Base-by-base conservation (phyloP, 2,329 filamentous ascomycete genomes). In the Pseudopyricularia cyperi region DNA sequence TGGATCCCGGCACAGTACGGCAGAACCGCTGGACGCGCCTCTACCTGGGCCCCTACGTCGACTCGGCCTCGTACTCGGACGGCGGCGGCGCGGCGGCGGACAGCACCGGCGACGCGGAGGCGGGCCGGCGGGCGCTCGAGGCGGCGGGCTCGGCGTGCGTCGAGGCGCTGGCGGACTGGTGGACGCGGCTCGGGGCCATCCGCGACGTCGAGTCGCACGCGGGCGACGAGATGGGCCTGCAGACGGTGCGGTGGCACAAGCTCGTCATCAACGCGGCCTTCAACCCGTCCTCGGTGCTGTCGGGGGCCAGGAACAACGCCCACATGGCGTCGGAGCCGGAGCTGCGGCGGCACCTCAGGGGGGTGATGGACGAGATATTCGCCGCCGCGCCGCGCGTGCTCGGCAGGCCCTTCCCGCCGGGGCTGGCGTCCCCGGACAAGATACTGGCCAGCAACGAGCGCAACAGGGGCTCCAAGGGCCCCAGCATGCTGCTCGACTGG, bases 21-120 rank as follows among this genome's bases (percentile, higher is more conserved):
- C 84, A 88, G 66, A 86, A 87, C 63, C 75, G 83, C 37, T 88
- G 84, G 84, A 88, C 84, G 46, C 70, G 83, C 39, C 82, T 87
- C 54, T 83, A 81, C 60, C 73, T 85, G 50, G 84, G 83, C 0
- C 80, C 83, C 12, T 87, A 83, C 63, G 73, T 74, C 1, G 63
- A 76, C 17, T 63, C 61, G n/a, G 63, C 64, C 6, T 53, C 54
- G 7, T 55, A 50, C 17, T 54, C 53, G 7, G 19, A 19, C 4
- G 44, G 48, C 12, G 34, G 54, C 11, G 50, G 53, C 5, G 19
- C 57, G n/a, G 46, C 53, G 30, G 37, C 55, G 5, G 51, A 46
- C 22, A 50, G 46, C 11, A 58, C 60, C 48, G 46, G 63, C 49
- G 59, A 63, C 30, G 59, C 72, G 3, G 57, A n/a, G 61, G 49